These are phyloP conservation scores for Xylaria acuta DNA, from an alignment of 495 filamentous ascomycete genomes.

Conservation along the genomic window DNA sequence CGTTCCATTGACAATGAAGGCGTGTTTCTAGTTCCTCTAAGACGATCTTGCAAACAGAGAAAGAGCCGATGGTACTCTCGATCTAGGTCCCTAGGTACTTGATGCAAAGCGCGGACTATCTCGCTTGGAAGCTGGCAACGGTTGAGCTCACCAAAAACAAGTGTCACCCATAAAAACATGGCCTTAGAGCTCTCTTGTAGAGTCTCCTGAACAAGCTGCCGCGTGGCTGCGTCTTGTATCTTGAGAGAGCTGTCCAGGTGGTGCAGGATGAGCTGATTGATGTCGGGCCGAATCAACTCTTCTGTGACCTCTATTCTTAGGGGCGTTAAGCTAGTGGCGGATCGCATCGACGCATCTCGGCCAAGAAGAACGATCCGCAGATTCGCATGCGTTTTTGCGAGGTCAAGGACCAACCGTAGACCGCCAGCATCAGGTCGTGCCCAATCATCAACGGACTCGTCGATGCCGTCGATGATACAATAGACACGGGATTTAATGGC, in stretches of 20 bases:
- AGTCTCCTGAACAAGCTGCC: constrained; percentile 11
- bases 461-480: constrained; percentile 19
- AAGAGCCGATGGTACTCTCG: constrained; percentile 26
- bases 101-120: constrained; percentile 7
- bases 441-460: constrained; percentile 24
- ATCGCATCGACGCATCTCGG: constrained; percentile 10
- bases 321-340: background rate
- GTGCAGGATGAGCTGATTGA: constrained; percentile 14
- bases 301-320: constrained; percentile 17
- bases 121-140: constrained; percentile 20
- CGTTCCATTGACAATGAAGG: constrained; percentile 25
- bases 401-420: constrained; percentile 1
- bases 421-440: background rate
- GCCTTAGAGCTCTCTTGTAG: constrained; percentile 6
- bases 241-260: constrained; percentile 19
- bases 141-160: constrained; percentile 23
- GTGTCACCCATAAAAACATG: constrained; percentile 28
- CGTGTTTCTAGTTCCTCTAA: background rate
- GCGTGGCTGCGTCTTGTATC: background rate
- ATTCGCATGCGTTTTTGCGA: background rate
- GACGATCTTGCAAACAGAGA: constrained; percentile 7
- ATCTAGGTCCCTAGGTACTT: constrained; percentile 24
- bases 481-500: background rate
- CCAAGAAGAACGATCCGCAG: constrained; percentile 9
- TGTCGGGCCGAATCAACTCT: constrained; percentile 20